Evolutionary conservation across 345 rosid species (phyloP), one percentile per base, ranked within the genome.

Genomic region (Pugionium dolabratum): DNA sequence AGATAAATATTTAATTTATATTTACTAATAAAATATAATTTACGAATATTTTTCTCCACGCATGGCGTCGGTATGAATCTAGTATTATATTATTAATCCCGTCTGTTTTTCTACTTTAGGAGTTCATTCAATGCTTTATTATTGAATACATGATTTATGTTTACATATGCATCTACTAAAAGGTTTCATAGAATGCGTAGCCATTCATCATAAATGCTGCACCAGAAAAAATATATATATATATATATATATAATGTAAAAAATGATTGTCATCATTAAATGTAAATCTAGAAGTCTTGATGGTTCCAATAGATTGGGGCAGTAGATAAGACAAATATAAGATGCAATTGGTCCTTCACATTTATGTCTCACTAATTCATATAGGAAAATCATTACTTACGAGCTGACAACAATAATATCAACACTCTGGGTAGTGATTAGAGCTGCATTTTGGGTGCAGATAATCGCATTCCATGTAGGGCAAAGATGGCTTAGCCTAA

Each of bases 81-180:
- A n/a, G n/a, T 25, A 41, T 51, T 59, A 33, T 59, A 51, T 32
- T 55, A 35, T 53, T 26, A 53, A 11, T 9, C 27, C 4, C 48
- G 42, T 44, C 42, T 54, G 34, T 35, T 39, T 60, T 69, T 11
- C 67, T 60, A 51, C n/a, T 69, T 69, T 60, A 18, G 53, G 51
- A 58, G 9, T 47, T 67, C 55, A 3, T 31, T 46, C 42, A 31
- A 11, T 60, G 48, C 65, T 26, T 61, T 46, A 18, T 34, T 46
- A 0, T 46, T 33, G 10, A 40, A 31, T 44, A 18, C 25, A 32
- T 60, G 42, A 32, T 18, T 1, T 25, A 4, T 40, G 44, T 40
- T 8, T 8, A 9, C n/a, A 40, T 18, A 18, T 18, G 18, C 18
- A 18, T 18, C 18, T 18, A 18, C 18, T 18, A 18, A 18, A 18